Conservation (phyloP, 177 flowering plant genomes). For the Vitis hybrid region DNA sequence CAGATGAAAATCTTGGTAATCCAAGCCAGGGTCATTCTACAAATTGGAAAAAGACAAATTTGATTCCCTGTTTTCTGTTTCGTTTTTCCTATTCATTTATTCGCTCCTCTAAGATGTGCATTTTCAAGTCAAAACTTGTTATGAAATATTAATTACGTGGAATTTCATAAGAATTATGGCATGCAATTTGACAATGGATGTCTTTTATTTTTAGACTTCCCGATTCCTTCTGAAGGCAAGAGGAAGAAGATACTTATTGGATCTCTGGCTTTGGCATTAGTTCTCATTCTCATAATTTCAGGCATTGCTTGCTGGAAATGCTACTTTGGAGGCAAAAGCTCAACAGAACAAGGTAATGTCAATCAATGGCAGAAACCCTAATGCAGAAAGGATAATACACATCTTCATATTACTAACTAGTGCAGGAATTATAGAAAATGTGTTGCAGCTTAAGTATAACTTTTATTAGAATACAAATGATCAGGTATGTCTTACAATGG, state of each 20-base stretch:
- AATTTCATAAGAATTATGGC: not conserved
- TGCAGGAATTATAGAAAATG: too few relatives aligned
- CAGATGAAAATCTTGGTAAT: too few relatives aligned
- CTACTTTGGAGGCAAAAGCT: conserved; percentile 9
- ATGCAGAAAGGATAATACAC: too few relatives aligned
- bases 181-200: not conserved
- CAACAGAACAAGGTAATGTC: conserved; percentile 3
- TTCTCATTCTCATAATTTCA: conserved; percentile 10
- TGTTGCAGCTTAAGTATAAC: too few relatives aligned
- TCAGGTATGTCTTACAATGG: too few relatives aligned
- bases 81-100: too few relatives aligned
- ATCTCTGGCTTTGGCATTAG: conserved; percentile 11
- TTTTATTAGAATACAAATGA: too few relatives aligned
- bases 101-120: too few relatives aligned
- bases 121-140: not conserved
- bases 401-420: too few relatives aligned
- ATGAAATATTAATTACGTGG: not conserved
- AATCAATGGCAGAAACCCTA: not conserved
- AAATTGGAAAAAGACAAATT: too few relatives aligned
- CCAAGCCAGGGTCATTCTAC: too few relatives aligned
- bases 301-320: conserved; percentile 37
- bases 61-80: too few relatives aligned
- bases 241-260: conserved; percentile 2
- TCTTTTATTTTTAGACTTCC: conserved; percentile 13
- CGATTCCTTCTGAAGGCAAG: not conserved